Evolutionary conservation across 2,329 filamentous ascomycete genomes (phyloP).

Genomic region (Trichoderma endophyticum): DNA sequence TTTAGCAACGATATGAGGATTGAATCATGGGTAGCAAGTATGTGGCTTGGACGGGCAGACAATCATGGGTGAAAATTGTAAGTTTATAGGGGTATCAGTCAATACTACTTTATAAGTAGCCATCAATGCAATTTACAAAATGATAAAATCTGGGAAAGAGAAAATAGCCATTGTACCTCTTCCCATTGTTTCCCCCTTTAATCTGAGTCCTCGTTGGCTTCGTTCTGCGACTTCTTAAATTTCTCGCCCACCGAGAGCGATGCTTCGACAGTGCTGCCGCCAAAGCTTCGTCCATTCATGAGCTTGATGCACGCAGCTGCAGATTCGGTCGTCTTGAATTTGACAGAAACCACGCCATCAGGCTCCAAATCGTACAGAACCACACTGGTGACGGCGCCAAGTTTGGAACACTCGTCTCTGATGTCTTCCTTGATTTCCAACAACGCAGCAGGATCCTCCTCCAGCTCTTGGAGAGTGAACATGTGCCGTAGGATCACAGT

Average conservation of each 20-base stretch:
- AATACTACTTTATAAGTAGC: constrained; percentile 5
- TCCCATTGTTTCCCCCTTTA: constrained; percentile 17
- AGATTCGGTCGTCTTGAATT: constrained; percentile 68
- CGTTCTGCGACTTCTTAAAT: constrained; percentile 66
- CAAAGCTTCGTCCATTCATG: constrained; percentile 81
- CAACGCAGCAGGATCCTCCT: constrained; percentile 77
- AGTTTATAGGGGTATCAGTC: constrained; percentile 15
- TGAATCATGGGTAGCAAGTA: neutral
- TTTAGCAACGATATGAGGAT: neutral
- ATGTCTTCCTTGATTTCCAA: constrained; percentile 95
- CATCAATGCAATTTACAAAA: constrained; percentile 1
- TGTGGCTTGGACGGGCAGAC: neutral
- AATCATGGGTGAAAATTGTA: neutral
- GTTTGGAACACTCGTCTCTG: constrained; percentile 80
- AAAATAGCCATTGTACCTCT: neutral
- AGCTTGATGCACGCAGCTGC: constrained; percentile 69
- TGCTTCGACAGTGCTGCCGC: constrained; percentile 67
- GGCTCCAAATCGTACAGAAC: constrained; percentile 84
- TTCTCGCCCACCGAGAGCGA: constrained; percentile 69
- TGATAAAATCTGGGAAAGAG: neutral
- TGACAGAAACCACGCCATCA: constrained; percentile 80
- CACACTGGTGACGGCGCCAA: constrained; percentile 86
- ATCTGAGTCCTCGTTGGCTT: constrained; percentile 43
- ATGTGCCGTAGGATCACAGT: constrained; percentile 86
- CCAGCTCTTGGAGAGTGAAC: constrained; percentile 83